Conservation (phyloP, 2,329 filamentous ascomycete genomes). For the Colletotrichum costaricense region DNA sequence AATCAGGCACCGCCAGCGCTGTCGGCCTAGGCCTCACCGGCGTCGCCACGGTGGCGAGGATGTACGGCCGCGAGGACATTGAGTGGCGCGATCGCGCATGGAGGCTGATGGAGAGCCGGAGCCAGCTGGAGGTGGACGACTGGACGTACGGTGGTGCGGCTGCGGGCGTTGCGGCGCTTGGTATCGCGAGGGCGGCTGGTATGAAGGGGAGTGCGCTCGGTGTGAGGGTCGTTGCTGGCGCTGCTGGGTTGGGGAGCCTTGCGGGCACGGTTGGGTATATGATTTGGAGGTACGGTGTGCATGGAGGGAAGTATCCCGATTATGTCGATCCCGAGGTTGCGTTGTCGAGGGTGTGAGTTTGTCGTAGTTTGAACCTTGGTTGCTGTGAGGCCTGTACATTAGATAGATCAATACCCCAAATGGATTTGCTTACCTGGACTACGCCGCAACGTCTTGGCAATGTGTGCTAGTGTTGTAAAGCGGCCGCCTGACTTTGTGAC, state of each 20-base stretch:
- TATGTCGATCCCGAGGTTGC: conserved; percentile 31
- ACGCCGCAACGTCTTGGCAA: too few relatives aligned
- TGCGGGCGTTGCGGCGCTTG: conserved; percentile 44
- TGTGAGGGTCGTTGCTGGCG: conserved; percentile 56
- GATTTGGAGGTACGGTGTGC: conserved; percentile 61
- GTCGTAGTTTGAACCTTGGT: not conserved
- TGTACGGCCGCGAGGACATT: conserved; percentile 67
- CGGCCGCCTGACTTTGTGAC: not conserved
- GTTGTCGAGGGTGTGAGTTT: conserved; percentile 25
- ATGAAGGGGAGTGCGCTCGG: conserved; percentile 39
- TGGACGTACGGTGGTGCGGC: conserved; percentile 59
- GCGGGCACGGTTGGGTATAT: conserved; percentile 60
- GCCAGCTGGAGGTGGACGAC: conserved; percentile 68
- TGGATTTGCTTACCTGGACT: not conserved
- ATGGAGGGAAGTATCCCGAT: conserved; percentile 53
- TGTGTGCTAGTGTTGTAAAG: too few relatives aligned
- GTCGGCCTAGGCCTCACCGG: conserved; percentile 57
- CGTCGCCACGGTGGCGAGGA: conserved; percentile 57
- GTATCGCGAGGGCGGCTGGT: conserved; percentile 41
- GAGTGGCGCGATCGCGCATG: conserved; percentile 75
- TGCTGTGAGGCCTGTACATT: not conserved
- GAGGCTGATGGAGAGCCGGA: conserved; percentile 67
- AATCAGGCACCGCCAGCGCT: conserved; percentile 53
- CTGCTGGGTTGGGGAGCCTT: conserved; percentile 59
- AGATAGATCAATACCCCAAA: not conserved